These are phyloP conservation scores for Vitis hybrid DNA, from an alignment of 177 flowering plant genomes.

Conservation along the genomic window DNA sequence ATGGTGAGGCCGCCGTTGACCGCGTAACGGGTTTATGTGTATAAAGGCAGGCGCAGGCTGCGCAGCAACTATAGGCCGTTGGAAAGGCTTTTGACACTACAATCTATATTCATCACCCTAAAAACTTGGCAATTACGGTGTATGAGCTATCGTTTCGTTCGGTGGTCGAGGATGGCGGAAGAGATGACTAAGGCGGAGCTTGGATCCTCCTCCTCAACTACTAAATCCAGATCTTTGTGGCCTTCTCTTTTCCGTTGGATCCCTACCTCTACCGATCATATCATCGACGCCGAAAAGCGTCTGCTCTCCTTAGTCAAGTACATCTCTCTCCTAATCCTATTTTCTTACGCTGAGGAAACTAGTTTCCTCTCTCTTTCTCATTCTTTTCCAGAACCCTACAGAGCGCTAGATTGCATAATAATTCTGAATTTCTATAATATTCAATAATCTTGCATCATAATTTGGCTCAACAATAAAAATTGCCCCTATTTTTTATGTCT, in stretches of 20 bases:
- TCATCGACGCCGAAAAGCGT: slow-evolving; percentile 86
- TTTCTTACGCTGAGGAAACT: neutral
- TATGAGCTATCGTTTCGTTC: slow-evolving; percentile 12
- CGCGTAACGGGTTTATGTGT: no score
- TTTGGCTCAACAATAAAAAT: neutral
- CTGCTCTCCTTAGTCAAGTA: slow-evolving; percentile 90
- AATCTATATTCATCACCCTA: no score
- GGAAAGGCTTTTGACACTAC: no score
- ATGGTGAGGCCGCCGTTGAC: no score
- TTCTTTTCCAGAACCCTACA: no score
- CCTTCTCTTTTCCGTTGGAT: slow-evolving; percentile 85
- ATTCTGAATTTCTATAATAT: no score
- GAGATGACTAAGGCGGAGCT: slow-evolving; percentile 26
- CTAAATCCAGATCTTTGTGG: slow-evolving; percentile 44
- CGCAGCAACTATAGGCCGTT: no score
- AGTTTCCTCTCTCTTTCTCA: no score
- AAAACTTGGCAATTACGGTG: neutral
- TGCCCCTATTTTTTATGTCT: no score
- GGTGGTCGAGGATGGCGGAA: slow-evolving; percentile 49
- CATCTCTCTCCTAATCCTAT: neutral
- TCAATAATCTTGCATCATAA: neutral
- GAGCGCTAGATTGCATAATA: no score
- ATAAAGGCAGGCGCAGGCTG: no score
- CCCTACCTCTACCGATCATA: slow-evolving; percentile 83
- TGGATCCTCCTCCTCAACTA: slow-evolving; percentile 16